Conservation (phyloP, 176 grass and related monocot genomes). For the maize (Zea mays) region Zm-B73-REFERENCE-NAM-5.0 NC_050096.1:237762001-237762500, state of each 20-base stretch:
- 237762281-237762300: background rate
- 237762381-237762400: constrained; percentile 17
- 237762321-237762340: constrained; percentile 2
- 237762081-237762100: background rate
- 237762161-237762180: background rate
- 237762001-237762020: background rate
- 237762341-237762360: constrained; percentile 26
- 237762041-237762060: background rate
- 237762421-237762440: constrained; percentile 8
- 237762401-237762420: constrained; percentile 9
- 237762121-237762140: background rate
- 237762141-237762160: constrained; percentile 8
- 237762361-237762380: constrained; percentile 1
- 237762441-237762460: constrained; percentile 20
- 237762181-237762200: no score
- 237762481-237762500: constrained; percentile 36
- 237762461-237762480: constrained; percentile 1
- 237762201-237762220: no score
- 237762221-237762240: no score
- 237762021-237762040: background rate
- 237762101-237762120: background rate
- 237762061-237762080: constrained; percentile 7
- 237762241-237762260: background rate
- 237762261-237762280: constrained; percentile 6
- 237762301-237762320: background rate